Conservation (phyloP, 176 grass and related monocot species). For the Dendrocalamus sinicus region DNA sequence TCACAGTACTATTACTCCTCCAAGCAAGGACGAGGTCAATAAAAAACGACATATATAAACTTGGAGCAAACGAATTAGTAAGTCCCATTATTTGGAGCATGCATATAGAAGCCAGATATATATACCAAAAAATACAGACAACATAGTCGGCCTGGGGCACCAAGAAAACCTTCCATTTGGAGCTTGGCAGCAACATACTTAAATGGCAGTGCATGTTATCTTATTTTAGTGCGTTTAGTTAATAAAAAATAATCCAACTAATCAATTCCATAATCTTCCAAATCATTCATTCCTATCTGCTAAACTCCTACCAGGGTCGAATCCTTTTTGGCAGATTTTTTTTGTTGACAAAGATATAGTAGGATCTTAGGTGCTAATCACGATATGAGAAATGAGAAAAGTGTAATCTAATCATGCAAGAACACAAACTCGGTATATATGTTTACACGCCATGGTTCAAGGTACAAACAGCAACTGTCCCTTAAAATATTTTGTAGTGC, state of each 20-base stretch:
- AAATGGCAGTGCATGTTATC: slow-evolving; percentile 36
- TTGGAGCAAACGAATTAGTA: not conserved
- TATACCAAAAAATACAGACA: not conserved
- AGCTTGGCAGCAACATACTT: slow-evolving; percentile 35
- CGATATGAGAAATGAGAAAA: not conserved
- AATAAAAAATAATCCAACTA: slow-evolving; percentile 32
- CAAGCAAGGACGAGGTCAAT: not conserved
- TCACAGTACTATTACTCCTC: not conserved
- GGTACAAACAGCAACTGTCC: not conserved
- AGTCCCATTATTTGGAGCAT: not conserved
- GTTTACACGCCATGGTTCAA: slow-evolving; percentile 9
- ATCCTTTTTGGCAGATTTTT: slow-evolving; percentile 37
- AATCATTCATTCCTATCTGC: slow-evolving; percentile 40
- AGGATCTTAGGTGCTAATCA: slow-evolving; percentile 39
- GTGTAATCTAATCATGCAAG: slow-evolving; percentile 32
- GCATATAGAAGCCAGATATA: not conserved
- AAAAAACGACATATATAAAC: not conserved
- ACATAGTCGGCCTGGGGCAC: not conserved
- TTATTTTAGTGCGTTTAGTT: not conserved
- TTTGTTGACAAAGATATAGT: slow-evolving; percentile 43
- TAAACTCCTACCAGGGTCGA: not conserved
- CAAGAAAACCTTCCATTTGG: slow-evolving; percentile 57
- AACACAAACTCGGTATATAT: not conserved
- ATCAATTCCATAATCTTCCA: slow-evolving; percentile 46
- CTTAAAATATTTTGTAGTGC: not conserved